These are phyloP conservation scores for Peronospora belbahrii DNA, from an alignment of 352 stramenopile species.

Conservation along the genomic window DNA sequence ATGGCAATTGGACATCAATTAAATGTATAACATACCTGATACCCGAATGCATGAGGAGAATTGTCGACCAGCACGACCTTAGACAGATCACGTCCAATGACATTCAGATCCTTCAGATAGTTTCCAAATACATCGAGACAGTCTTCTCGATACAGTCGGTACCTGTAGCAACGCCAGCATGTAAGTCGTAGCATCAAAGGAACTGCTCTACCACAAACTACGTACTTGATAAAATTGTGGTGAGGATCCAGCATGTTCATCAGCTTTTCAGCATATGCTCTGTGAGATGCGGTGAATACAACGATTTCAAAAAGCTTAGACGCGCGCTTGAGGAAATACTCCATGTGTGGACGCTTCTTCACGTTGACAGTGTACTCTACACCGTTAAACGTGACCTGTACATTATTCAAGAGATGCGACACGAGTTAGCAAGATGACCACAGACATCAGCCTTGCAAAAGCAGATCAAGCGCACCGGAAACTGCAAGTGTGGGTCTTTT, in stretches of 20 bases:
- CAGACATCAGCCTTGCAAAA: background rate
- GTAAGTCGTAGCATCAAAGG: slow-evolving; percentile 1
- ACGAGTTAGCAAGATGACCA: background rate
- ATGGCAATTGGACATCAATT: background rate
- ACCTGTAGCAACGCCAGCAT: slow-evolving; percentile 31
- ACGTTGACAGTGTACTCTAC: slow-evolving; percentile 95
- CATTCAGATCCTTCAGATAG: slow-evolving; percentile 98
- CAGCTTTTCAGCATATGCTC: slow-evolving; percentile 93
- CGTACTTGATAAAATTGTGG: slow-evolving; percentile 82
- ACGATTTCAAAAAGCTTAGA: slow-evolving; percentile 96
- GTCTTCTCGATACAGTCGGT: slow-evolving; percentile 92
- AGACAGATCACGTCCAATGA: slow-evolving; percentile 90
- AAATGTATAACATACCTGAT: slow-evolving; percentile 64
- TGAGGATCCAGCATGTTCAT: slow-evolving; percentile 95
- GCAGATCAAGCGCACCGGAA: slow-evolving; percentile 66
- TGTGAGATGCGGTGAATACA: slow-evolving; percentile 97
- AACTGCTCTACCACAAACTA: background rate
- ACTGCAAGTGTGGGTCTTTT: slow-evolving; percentile 90
- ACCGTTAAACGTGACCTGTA: slow-evolving; percentile 89
- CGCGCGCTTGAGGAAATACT: slow-evolving; percentile 91
- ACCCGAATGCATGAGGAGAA: slow-evolving; percentile 96
- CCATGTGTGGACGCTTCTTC: slow-evolving; percentile 92
- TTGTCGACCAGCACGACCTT: slow-evolving; percentile 96
- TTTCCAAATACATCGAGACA: slow-evolving; percentile 96
- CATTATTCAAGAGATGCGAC: background rate